A percentile compares a stretch with the other conserved stretches of the same genome.
These are phyloP conservation scores for Dendrobium officinale DNA, from an alignment of 106 monocot genomes.

Conservation along the genomic window DNA sequence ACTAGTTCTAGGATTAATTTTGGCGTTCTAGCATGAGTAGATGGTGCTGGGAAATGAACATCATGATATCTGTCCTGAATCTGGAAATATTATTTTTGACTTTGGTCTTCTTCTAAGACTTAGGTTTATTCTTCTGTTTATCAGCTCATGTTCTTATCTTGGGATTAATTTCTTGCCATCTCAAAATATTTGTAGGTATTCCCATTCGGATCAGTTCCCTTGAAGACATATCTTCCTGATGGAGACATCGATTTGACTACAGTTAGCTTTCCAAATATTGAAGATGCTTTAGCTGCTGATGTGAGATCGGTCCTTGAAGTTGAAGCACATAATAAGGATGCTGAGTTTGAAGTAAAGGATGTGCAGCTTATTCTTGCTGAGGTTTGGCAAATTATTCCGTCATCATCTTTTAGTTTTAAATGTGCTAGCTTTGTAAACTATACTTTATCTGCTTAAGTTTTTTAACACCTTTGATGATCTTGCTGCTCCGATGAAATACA, in stretches of 20 bases:
- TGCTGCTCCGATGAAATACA: too few species aligned
- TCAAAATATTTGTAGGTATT: slow-evolving; percentile 39
- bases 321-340: slow-evolving; percentile 53
- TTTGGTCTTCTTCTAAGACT: background rate
- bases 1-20: too few species aligned
- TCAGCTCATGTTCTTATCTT: background rate
- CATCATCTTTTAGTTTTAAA: too few species aligned
- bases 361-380: slow-evolving; percentile 83
- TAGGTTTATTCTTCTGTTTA: background rate
- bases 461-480: too few species aligned
- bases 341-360: slow-evolving; percentile 87
- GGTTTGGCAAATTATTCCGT: slow-evolving; percentile 28
- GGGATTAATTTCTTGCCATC: background rate
- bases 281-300: slow-evolving; percentile 43
- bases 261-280: slow-evolving; percentile 32
- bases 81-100: too few species aligned
- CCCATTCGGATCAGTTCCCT: slow-evolving; percentile 91
- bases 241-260: slow-evolving; percentile 93
- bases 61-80: too few species aligned
- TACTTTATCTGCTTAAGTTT: too few species aligned
- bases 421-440: too few species aligned
- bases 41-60: too few species aligned
- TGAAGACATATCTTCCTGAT: slow-evolving; percentile 97
- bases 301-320: slow-evolving; percentile 42
- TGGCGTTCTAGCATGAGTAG: too few species aligned